Conservation (phyloP, 2,329 filamentous ascomycete species). For the Fusarium sp. region DNA sequence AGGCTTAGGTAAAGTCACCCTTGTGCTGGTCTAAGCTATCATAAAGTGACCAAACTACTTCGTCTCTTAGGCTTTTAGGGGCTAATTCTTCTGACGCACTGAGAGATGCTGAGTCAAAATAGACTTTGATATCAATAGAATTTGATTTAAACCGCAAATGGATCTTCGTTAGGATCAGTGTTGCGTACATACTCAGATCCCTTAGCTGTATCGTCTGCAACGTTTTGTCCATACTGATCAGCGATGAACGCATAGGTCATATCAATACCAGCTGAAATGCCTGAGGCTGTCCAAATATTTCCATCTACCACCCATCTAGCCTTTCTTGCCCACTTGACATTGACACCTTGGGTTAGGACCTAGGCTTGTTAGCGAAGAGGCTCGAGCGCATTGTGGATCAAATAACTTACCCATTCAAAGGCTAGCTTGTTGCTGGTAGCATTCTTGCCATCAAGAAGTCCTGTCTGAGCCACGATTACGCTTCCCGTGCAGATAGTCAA, state of each 20-base stretch:
- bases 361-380: conserved; percentile 5
- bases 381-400: rapidly evolving
- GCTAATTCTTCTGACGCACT: conserved; percentile 46
- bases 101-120: conserved; percentile 51
- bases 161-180: conserved; percentile 61
- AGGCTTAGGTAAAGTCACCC: no score
- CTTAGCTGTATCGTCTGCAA: conserved; percentile 60
- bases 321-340: conserved; percentile 64
- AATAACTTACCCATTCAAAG: conserved; percentile 51
- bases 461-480: conserved; percentile 63
- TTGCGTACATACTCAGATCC: conserved; percentile 69
- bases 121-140: not conserved
- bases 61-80: conserved; percentile 35
- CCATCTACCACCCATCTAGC: conserved; percentile 71
- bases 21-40: no score
- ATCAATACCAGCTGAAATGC: conserved; percentile 60
- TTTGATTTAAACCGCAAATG: conserved; percentile 57
- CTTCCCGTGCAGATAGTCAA: conserved; percentile 73
- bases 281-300: conserved; percentile 71
- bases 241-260: conserved; percentile 51
- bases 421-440: conserved; percentile 71
- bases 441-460: conserved; percentile 64
- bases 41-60: no score
- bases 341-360: conserved; percentile 54
- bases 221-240: conserved; percentile 60